Percentiles rank a stretch among this genome's conserved stretches.
Evolutionary conservation across 306 rosid genomes (phyloP).

Genomic region (Sechiopsis laciniata): DNA sequence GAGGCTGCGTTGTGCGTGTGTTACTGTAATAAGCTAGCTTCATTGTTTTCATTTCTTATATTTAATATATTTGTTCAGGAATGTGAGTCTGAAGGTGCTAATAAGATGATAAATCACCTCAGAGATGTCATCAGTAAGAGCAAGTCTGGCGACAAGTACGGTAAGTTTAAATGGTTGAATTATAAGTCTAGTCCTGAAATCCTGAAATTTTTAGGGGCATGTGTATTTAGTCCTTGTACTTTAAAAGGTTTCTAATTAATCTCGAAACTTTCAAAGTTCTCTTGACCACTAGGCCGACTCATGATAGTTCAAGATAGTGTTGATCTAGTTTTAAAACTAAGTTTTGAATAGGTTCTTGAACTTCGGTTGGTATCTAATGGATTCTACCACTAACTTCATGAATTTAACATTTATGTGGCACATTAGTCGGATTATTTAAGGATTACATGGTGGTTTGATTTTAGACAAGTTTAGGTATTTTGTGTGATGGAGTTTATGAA

Average conservation of each 20-base stretch:
- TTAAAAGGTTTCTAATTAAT: neutral
- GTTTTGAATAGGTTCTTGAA: neutral
- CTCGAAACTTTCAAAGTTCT: neutral
- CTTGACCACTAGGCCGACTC: too few species aligned
- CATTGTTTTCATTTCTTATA: slow-evolving; percentile 21
- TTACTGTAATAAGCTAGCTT: neutral
- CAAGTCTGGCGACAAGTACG: slow-evolving; percentile 73
- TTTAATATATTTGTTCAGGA: slow-evolving; percentile 45
- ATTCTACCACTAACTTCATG: neutral
- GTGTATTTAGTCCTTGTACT: neutral
- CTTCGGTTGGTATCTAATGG: neutral
- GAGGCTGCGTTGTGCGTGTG: neutral
- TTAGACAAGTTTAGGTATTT: neutral
- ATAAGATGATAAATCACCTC: slow-evolving; percentile 69
- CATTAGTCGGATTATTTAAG: neutral
- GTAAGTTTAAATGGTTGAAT: slow-evolving; percentile 35
- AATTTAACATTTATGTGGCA: neutral
- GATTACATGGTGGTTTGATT: neutral
- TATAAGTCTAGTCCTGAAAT: neutral
- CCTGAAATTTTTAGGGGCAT: neutral
- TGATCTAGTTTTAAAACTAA: neutral
- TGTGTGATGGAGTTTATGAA: neutral
- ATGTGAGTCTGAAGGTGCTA: slow-evolving; percentile 88
- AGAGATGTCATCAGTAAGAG: slow-evolving; percentile 57
- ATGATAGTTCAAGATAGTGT: neutral